Evolutionary conservation across 106 monocot species (phyloP).

Genomic region (Apostasia shenzhenica): DNA sequence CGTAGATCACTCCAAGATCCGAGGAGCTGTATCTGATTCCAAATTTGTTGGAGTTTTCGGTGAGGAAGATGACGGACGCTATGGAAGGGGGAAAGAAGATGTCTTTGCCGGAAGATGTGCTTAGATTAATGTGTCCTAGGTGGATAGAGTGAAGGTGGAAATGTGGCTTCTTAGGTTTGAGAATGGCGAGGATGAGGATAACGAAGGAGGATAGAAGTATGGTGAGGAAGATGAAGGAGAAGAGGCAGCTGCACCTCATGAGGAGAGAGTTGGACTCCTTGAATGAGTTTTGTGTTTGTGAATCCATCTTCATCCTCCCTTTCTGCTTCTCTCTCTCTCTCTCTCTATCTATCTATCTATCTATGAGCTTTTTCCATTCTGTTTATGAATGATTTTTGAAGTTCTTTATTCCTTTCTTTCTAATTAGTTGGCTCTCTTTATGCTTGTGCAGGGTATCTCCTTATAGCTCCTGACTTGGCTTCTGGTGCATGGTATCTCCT

Average conservation of each 20-base stretch:
- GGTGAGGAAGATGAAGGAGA: conserved; percentile 20
- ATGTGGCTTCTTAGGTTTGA: conserved; percentile 52
- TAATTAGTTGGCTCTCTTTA: neutral
- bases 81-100: conserved; percentile 10
- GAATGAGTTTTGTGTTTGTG: conserved; percentile 1
- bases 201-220: conserved; percentile 7
- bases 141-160: conserved; percentile 53
- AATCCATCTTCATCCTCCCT: conserved; percentile 2
- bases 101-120: conserved; percentile 16
- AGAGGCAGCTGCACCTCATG: conserved; percentile 23
- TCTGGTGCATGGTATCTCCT: neutral
- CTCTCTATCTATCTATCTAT: neutral
- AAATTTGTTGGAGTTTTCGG: conserved; percentile 47
- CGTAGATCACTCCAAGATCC: conserved; percentile 23
- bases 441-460: neutral
- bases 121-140: conserved; percentile 27
- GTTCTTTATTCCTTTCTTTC: neutral
- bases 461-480: neutral
- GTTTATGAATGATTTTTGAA: neutral
- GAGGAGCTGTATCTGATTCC: conserved; percentile 43
- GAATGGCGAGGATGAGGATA: conserved; percentile 23
- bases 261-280: conserved; percentile 2
- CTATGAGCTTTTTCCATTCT: neutral
- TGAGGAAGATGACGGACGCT: conserved; percentile 28
- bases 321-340: neutral